These are phyloP conservation scores for Chamaenerion angustifolium DNA, from an alignment of 345 rosid species.

Conservation along the genomic window DNA sequence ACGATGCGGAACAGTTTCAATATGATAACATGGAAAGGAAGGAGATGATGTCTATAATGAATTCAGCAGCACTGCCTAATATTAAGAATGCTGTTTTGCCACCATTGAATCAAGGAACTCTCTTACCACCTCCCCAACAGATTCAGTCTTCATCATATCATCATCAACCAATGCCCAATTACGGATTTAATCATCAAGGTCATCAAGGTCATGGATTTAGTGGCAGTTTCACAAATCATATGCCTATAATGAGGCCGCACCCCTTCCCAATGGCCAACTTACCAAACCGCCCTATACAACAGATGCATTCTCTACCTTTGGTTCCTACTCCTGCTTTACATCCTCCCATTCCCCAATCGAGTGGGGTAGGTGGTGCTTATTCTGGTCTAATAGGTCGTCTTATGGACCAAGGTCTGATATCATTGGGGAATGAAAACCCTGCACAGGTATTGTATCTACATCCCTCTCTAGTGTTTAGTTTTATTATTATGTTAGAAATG, in stretches of 20 bases:
- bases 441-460: conserved; percentile 36
- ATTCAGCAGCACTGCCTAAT: conserved; percentile 17
- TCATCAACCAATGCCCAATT: conserved; percentile 25
- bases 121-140: conserved; percentile 25
- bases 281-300: conserved; percentile 18
- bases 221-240: conserved; percentile 13
- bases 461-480: too few species aligned
- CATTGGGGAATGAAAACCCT: conserved; percentile 44
- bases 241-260: conserved; percentile 15
- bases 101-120: conserved; percentile 24
- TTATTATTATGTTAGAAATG: too few species aligned
- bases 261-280: conserved; percentile 35
- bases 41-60: conserved; percentile 20
- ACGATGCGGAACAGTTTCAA: conserved; percentile 33
- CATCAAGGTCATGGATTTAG: conserved; percentile 18
- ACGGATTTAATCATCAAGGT: conserved; percentile 37
- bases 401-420: conserved; percentile 85
- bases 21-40: conserved; percentile 26
- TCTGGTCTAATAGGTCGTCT: conserved; percentile 79
- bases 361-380: conserved; percentile 29
- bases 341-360: conserved; percentile 31
- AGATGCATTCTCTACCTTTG: conserved; percentile 47
- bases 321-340: conserved; percentile 33
- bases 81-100: conserved; percentile 19
- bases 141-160: conserved; percentile 26